Conservation (phyloP, 2,329 filamentous ascomycete genomes). For the Colletotrichum lindemuthianum region DNA sequence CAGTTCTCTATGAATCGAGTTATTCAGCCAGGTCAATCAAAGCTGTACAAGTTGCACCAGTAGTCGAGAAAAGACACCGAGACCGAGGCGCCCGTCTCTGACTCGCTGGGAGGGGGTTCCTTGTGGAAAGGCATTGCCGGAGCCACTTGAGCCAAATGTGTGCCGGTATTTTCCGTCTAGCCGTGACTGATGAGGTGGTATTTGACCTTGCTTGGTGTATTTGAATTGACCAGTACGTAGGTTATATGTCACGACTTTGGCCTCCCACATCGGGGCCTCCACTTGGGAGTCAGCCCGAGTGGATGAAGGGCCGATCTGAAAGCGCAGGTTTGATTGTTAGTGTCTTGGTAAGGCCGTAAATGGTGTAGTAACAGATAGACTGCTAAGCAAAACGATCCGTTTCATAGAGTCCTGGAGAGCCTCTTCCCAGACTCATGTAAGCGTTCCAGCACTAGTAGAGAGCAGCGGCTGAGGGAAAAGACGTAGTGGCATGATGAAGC, state of each 20-base stretch:
- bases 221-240: background rate
- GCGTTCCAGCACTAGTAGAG: background rate
- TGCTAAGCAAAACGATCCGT: too few relatives aligned
- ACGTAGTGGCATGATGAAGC: slow-evolving; percentile 1
- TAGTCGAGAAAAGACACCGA: background rate
- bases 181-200: slow-evolving; percentile 5
- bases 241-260: slow-evolving; percentile 1
- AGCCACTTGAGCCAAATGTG: slow-evolving; percentile 2
- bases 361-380: too few relatives aligned
- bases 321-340: slow-evolving; percentile 1
- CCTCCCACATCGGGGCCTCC: slow-evolving; percentile 20
- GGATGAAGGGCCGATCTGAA: slow-evolving; percentile 31
- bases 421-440: slow-evolving; percentile 6
- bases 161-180: slow-evolving; percentile 20
- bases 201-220: background rate
- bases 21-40: background rate
- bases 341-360: background rate
- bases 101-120: slow-evolving; percentile 12
- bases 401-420: background rate
- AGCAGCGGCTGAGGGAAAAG: slow-evolving; percentile 2
- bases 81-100: slow-evolving; percentile 13
- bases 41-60: background rate
- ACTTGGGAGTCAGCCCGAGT: slow-evolving; percentile 12
- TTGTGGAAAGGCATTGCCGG: slow-evolving; percentile 6
- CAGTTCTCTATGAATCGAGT: too few relatives aligned